Evolutionary conservation across 2,329 filamentous ascomycete species (phyloP).

Genomic region (Verticillium longisporum): DNA sequence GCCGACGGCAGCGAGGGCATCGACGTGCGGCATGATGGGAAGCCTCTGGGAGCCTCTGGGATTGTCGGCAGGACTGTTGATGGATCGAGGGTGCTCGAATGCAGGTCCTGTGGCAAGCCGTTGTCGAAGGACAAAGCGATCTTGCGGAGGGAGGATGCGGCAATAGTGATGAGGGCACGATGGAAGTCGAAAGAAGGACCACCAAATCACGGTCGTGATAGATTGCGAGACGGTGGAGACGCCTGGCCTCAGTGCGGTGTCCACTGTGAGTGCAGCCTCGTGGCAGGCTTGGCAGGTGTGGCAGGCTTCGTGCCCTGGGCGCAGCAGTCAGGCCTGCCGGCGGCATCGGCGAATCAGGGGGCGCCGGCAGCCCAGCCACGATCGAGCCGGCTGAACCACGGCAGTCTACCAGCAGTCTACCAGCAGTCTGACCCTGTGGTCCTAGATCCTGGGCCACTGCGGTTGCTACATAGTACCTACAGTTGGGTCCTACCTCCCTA

Average conservation of each 20-base stretch:
- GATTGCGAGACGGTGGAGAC: not conserved
- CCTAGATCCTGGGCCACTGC: too few species aligned
- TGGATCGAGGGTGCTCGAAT: not conserved
- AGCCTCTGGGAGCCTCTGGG: not conserved
- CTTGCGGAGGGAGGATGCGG: slow-evolving; percentile 1
- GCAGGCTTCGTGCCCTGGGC: too few species aligned
- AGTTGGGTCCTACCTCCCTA: too few species aligned
- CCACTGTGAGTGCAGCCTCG: too few species aligned
- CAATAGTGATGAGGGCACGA: not conserved
- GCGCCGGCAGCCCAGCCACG: too few species aligned
- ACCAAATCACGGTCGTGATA: not conserved
- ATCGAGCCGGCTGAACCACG: too few species aligned
- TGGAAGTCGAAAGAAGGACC: not conserved
- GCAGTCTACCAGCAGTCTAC: too few species aligned
- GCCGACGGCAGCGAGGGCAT: slow-evolving; percentile 3
- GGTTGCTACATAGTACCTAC: too few species aligned
- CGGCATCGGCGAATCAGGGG: too few species aligned
- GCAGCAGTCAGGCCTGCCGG: too few species aligned
- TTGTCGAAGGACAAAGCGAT: not conserved
- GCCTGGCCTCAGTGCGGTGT: not conserved
- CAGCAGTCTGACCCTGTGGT: too few species aligned
- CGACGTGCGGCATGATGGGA: not conserved
- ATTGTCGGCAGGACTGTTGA: not conserved
- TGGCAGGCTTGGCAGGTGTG: too few species aligned
- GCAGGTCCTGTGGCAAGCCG: not conserved